phyloP scores from a whole-genome alignment of 2,329 filamentous ascomycete species.

The Calonectria pauciramosa region DNA sequence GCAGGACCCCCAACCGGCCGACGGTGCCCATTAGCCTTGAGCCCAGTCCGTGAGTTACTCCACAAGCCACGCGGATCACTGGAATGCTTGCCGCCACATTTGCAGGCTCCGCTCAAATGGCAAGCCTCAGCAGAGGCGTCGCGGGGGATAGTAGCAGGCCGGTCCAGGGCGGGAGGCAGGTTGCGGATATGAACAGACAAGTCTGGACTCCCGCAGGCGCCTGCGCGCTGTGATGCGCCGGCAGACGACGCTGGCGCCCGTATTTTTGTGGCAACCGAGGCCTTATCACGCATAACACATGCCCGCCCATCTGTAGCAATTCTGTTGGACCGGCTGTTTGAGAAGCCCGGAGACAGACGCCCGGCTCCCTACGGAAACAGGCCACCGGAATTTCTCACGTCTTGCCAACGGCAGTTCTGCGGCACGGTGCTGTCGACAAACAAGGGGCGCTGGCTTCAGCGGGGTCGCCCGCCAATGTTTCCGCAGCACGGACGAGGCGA shows the following conservation, averaged over 20 bases:
- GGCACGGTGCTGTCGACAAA: conserved; percentile 8
- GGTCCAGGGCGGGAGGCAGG: conserved; percentile 26
- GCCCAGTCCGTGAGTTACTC: conserved; percentile 35
- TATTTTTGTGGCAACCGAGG: background rate
- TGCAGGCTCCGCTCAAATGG: conserved; percentile 24
- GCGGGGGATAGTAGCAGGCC: conserved; percentile 9
- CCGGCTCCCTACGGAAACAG: conserved; percentile 15
- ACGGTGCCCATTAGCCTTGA: conserved; percentile 30
- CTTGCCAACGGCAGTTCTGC: conserved; percentile 22
- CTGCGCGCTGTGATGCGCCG: background rate
- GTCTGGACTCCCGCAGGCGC: conserved; percentile 31
- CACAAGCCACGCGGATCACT: conserved; percentile 48
- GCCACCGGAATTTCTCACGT: conserved; percentile 16
- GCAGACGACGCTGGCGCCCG: background rate
- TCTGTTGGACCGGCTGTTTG: conserved; percentile 8
- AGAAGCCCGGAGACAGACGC: conserved; percentile 18
- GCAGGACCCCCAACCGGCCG: conserved; percentile 33
- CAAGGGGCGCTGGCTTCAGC: background rate
- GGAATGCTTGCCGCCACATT: conserved; percentile 39
- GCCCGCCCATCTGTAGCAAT: background rate
- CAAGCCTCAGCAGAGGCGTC: conserved; percentile 29
- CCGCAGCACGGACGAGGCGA: background rate
- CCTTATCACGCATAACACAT: background rate
- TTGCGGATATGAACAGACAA: conserved; percentile 26
- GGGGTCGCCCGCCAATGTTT: background rate